phyloP scores from a whole-genome alignment of 2,329 filamentous ascomycete genomes.

The Penicillium brasilianum region DNA sequence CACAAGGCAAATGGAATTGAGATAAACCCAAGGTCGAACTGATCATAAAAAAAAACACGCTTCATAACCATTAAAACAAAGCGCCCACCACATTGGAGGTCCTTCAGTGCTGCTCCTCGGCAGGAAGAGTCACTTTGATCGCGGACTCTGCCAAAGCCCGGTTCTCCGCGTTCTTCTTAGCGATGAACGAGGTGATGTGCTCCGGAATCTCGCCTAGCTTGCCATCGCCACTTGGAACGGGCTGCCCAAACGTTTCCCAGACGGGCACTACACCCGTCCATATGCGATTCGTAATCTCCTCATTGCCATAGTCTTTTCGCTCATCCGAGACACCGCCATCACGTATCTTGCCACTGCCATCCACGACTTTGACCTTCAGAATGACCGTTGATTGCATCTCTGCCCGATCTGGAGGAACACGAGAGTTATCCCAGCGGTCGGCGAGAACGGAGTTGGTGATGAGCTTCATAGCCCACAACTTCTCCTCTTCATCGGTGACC shows the following conservation, averaged over 20 bases:
- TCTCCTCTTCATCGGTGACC: conserved; percentile 71
- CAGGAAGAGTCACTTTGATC: conserved; percentile 33
- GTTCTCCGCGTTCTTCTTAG: conserved; percentile 53
- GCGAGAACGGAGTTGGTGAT: conserved; percentile 77
- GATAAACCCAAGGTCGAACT: background rate
- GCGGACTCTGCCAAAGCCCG: conserved; percentile 48
- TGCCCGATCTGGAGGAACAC: conserved; percentile 71
- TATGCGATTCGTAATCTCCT: conserved; percentile 55
- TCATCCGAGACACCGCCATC: conserved; percentile 68
- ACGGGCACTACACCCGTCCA: conserved; percentile 70
- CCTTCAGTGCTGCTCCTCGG: conserved; percentile 37
- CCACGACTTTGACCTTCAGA: conserved; percentile 69
- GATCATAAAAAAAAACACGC: too few relatives aligned
- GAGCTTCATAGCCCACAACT: conserved; percentile 75
- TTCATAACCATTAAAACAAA: background rate
- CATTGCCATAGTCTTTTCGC: conserved; percentile 57
- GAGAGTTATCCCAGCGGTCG: conserved; percentile 69
- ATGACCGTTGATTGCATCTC: conserved; percentile 79
- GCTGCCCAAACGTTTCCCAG: conserved; percentile 66
- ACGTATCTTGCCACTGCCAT: conserved; percentile 77
- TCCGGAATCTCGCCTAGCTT: conserved; percentile 62
- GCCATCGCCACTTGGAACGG: conserved; percentile 66
- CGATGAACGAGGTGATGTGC: conserved; percentile 63
- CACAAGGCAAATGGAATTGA: background rate
- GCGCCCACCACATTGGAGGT: background rate